Conservation (phyloP, 1,139 yeast genomes). For the Waltiozyma sp. region DNA sequence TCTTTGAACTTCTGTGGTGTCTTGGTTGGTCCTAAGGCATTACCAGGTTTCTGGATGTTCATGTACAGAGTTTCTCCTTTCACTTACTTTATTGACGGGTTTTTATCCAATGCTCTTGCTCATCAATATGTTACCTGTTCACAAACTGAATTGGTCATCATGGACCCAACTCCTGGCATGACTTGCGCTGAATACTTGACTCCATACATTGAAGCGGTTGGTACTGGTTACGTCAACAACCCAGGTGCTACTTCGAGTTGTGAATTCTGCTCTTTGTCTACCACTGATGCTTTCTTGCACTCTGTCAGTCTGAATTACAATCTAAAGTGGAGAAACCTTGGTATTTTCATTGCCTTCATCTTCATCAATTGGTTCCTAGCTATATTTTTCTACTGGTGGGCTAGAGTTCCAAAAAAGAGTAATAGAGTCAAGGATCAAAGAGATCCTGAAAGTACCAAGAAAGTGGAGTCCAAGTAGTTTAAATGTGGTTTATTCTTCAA, state of each 20-base stretch:
- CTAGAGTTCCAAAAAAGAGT: conserved; percentile 55
- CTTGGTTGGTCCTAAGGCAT: conserved; percentile 44
- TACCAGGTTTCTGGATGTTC: conserved; percentile 56
- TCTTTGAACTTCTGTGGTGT: conserved; percentile 78
- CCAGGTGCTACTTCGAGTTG: conserved; percentile 35
- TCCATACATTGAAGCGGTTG: conserved; percentile 32
- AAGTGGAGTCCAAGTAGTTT: background rate
- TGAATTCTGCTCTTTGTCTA: conserved; percentile 36
- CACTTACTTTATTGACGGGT: conserved; percentile 44
- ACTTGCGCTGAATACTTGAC: conserved; percentile 46
- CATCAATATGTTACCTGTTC: conserved; percentile 38
- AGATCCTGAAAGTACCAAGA: background rate
- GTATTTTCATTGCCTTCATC: conserved; percentile 32
- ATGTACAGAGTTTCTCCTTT: conserved; percentile 56
- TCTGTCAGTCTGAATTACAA: conserved; percentile 30
- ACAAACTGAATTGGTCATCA: conserved; percentile 30
- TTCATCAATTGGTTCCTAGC: conserved; percentile 42
- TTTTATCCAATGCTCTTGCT: conserved; percentile 43
- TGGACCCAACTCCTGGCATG: conserved; percentile 38
- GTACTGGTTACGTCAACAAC: conserved; percentile 44
- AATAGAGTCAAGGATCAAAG: conserved; percentile 16
- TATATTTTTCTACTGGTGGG: conserved; percentile 54
- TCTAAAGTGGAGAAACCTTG: conserved; percentile 62
- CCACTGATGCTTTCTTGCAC: conserved; percentile 41
- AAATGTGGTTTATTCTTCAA: no score